Evolutionary conservation across 2,329 filamentous ascomycete species (phyloP).

Genomic region (Gaeumannomyces sp.): DNA sequence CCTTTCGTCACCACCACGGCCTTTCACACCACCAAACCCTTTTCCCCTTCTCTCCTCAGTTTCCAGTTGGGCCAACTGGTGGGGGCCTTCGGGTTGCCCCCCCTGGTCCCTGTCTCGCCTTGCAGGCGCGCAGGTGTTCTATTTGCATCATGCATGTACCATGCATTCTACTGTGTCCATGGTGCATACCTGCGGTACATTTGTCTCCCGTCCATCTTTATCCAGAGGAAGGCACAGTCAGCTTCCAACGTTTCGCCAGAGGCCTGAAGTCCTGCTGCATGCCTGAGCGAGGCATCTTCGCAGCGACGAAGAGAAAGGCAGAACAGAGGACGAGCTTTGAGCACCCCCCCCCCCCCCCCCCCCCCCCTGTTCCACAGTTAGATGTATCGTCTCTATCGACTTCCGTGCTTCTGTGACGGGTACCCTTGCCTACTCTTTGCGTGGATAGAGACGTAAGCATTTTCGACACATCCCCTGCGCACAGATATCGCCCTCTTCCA

Average conservation of each 20-base stretch:
- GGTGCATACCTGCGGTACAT: background rate
- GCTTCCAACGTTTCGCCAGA: constrained; percentile 1
- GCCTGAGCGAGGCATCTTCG: background rate
- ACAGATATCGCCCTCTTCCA: background rate
- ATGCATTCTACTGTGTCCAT: constrained; percentile 10
- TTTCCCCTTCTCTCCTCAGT: background rate
- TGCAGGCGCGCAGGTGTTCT: constrained; percentile 13
- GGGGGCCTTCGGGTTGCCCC: constrained; percentile 7
- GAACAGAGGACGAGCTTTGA: background rate
- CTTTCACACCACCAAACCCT: background rate
- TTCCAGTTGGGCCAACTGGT: background rate
- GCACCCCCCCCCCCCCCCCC: too few species aligned
- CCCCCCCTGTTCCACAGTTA: too few species aligned
- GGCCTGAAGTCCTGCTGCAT: background rate
- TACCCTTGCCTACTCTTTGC: background rate
- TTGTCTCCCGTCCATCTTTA: constrained; percentile 1
- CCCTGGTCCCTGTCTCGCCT: constrained; percentile 15
- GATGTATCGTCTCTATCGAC: background rate
- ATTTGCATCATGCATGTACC: constrained; percentile 18
- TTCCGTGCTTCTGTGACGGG: background rate
- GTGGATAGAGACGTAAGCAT: background rate
- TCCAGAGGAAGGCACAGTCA: constrained; percentile 1
- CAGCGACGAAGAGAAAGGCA: background rate
- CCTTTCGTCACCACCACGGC: background rate
- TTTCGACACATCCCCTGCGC: background rate